Base-by-base conservation (phyloP, 805 yeast genomes). In the Candida sonorensis region DNA sequence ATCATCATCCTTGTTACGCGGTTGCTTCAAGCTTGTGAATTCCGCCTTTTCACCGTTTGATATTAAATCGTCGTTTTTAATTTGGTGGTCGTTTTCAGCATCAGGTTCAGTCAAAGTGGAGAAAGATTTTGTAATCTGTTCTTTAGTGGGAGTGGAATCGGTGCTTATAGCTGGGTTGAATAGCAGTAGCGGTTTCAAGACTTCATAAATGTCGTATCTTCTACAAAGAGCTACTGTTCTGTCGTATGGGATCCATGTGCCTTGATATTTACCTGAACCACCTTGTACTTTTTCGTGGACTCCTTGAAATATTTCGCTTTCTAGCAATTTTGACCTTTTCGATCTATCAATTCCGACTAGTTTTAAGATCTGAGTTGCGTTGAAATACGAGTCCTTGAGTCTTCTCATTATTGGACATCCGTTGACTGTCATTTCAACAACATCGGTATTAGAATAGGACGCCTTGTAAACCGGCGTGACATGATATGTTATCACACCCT, bases 191-290 rank as follows among this genome's bases (percentile, higher is more conserved):
- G 81, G 79, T 38, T 56, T 55, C 36, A 77, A 52, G 23, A 66
- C 54, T 27, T 72, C 77, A 31, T 63, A 67, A 14, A 77, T 75
- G 15, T 73, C 72, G 55, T 75, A 80, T 41, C 79, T 67, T 42
- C 67, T 70, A 34, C 81, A 77, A 56, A 81, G 64, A 23, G 70
- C 66, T 10, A 69, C 62, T 1, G 80, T 81, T 21, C 75, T 56
- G 34, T 69, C 77, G 42, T 67, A 69, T 4, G 87, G 83, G 26
- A 77, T 64, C 85, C 87, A 80, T 10, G 81, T 79, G 8, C 87
- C 88, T 51, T 78, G 84, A 53, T 74, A 76, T 45, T 75, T 75
- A n/a, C 83, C 84, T 41, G 77, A 73, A 1, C 84, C 85, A 22
- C 84, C 84, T 52, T 77, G 82, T 17, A 78, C 77, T 45, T 77